Conservation (phyloP, 257 asterid species). For the Plantago elongata region DNA sequence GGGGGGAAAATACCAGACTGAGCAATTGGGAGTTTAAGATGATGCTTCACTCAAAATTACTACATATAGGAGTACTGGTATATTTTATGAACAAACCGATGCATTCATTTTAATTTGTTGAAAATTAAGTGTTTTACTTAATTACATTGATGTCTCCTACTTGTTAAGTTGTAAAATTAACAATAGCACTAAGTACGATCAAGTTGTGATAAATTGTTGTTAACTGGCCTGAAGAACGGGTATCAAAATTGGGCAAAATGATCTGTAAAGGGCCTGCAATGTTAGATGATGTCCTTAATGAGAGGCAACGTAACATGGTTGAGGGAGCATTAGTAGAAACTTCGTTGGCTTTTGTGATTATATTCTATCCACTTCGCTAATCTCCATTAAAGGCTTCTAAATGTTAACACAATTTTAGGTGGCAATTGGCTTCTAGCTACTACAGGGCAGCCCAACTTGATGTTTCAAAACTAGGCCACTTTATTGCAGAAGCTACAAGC, state of each 20-base stretch:
- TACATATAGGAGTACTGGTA: too few species aligned
- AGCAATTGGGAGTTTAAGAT: too few species aligned
- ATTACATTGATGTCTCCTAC: too few species aligned
- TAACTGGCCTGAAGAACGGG: not conserved
- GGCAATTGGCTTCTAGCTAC: conserved; percentile 19
- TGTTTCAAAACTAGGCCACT: conserved; percentile 3
- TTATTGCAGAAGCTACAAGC: not conserved
- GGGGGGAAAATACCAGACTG: too few species aligned
- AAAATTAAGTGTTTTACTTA: too few species aligned
- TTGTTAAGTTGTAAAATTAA: too few species aligned
- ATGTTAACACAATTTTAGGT: not conserved
- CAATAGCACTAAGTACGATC: not conserved
- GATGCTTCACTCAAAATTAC: too few species aligned
- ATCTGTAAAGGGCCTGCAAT: conserved; percentile 12
- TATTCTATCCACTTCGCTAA: not conserved
- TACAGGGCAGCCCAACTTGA: conserved; percentile 14
- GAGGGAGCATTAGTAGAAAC: conserved; percentile 12
- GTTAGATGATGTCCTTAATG: conserved; percentile 20
- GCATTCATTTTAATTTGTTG: too few species aligned
- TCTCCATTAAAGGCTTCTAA: too few species aligned
- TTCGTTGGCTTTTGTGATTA: not conserved
- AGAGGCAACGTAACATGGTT: conserved; percentile 34
- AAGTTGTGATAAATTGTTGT: not conserved
- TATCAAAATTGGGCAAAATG: conserved; percentile 5
- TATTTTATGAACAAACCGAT: too few species aligned